These are phyloP conservation scores for Myxozyma kluyveri DNA, from an alignment of 805 yeast species.

Conservation along the genomic window DNA sequence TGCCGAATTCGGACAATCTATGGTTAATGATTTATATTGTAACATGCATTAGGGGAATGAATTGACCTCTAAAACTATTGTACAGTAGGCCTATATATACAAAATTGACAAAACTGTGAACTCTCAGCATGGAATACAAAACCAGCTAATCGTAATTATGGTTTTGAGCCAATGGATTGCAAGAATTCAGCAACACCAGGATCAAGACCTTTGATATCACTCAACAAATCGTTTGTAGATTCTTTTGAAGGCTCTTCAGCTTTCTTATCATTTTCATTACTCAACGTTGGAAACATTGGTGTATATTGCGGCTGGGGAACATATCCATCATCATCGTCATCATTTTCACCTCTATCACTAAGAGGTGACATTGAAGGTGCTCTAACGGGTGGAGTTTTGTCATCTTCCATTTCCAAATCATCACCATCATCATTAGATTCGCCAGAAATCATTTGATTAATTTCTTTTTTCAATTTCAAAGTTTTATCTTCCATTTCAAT, in stretches of 20 bases:
- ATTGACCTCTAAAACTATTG: neutral
- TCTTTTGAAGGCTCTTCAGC: no score
- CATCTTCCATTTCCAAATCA: neutral
- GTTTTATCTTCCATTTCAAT: constrained; percentile 35
- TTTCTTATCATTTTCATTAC: no score
- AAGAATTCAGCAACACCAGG: constrained; percentile 26
- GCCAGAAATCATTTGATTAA: constrained; percentile 16
- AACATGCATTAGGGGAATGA: no score
- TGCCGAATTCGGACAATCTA: no score
- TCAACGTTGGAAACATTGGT: no score
- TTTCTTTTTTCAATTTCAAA: constrained; percentile 5
- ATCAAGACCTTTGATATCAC: constrained; percentile 16
- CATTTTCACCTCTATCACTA: neutral
- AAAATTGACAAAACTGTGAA: no score
- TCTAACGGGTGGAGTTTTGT: neutral
- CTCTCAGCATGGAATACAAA: neutral
- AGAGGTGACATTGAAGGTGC: neutral
- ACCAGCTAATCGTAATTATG: neutral
- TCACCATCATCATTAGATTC: constrained; percentile 1
- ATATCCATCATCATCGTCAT: neutral
- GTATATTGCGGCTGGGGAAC: neutral
- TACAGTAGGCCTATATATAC: neutral
- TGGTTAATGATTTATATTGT: no score
- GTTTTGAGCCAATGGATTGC: neutral
- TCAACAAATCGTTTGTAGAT: neutral